These are phyloP conservation scores for Meira nashicola DNA, from an alignment of 1,284 basidiomycete species.

Conservation along the genomic window DNA sequence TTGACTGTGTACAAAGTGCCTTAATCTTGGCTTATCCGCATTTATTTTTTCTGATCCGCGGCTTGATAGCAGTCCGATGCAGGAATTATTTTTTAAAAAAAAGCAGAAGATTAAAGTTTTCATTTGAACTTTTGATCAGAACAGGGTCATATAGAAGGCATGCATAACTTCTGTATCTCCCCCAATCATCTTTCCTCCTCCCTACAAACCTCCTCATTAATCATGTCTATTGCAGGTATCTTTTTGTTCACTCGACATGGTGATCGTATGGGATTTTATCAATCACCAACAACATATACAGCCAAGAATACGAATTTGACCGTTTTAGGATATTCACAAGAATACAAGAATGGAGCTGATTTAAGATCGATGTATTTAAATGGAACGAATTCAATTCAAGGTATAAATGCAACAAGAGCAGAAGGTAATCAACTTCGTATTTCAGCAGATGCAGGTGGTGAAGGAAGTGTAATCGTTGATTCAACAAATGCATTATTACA, in stretches of 20 bases:
- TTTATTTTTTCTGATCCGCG: too few species aligned
- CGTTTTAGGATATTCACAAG: constrained; percentile 63
- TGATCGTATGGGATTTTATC: constrained; percentile 61
- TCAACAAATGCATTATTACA: constrained; percentile 56
- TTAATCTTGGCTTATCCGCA: too few species aligned
- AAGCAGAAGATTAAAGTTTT: too few species aligned
- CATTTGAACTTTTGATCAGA: too few species aligned
- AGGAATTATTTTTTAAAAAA: too few species aligned
- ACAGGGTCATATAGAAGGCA: too few species aligned
- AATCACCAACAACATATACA: constrained; percentile 57
- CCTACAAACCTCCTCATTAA: background rate
- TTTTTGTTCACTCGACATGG: constrained; percentile 78
- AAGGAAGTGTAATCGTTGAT: constrained; percentile 78
- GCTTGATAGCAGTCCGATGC: too few species aligned
- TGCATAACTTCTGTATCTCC: too few species aligned
- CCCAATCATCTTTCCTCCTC: background rate
- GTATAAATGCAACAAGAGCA: constrained; percentile 55
- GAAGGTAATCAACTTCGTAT: constrained; percentile 28
- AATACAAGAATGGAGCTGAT: constrained; percentile 65
- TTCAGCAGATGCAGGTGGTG: constrained; percentile 62
- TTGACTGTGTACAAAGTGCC: too few species aligned
- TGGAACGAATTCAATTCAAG: constrained; percentile 60
- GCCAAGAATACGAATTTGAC: constrained; percentile 64
- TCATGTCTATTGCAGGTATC: constrained; percentile 62
- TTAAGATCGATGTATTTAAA: constrained; percentile 69